These are phyloP conservation scores for Epichloe brachyelytri DNA, from an alignment of 2,329 filamentous ascomycete species.

Conservation along the genomic window DNA sequence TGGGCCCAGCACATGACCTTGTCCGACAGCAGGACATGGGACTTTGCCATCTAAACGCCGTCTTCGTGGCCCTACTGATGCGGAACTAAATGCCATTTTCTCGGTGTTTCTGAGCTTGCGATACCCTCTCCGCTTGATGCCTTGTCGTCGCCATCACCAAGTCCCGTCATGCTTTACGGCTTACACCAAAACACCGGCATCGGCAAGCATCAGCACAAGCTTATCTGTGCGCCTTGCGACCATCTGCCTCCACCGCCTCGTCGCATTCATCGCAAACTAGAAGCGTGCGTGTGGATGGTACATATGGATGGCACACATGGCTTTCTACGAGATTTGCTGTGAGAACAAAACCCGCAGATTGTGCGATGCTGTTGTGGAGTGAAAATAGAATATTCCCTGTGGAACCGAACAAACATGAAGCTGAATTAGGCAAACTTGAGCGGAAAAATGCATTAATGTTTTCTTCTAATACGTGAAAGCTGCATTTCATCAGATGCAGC, in stretches of 20 bases:
- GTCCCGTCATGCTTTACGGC: not conserved
- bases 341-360: no score
- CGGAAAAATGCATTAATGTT: conserved; percentile 15
- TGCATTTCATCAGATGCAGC: conserved; percentile 4
- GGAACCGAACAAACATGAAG: conserved; percentile 3
- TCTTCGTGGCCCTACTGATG: not conserved
- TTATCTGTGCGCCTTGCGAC: not conserved
- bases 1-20: not conserved
- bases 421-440: conserved; percentile 15
- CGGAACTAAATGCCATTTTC: not conserved
- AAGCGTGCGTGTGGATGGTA: no score
- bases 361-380: no score
- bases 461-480: conserved; percentile 8
- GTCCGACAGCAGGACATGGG: not conserved
- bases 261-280: not conserved
- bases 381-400: no score
- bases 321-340: no score
- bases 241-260: not conserved
- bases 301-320: no score
- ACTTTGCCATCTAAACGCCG: not conserved
- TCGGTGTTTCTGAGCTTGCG: not conserved
- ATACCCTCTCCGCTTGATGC: not conserved
- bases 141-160: not conserved
- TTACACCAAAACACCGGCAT: not conserved
- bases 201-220: not conserved